phyloP scores from a whole-genome alignment of 495 filamentous ascomycete species.

The Talaromyces liani region DNA sequence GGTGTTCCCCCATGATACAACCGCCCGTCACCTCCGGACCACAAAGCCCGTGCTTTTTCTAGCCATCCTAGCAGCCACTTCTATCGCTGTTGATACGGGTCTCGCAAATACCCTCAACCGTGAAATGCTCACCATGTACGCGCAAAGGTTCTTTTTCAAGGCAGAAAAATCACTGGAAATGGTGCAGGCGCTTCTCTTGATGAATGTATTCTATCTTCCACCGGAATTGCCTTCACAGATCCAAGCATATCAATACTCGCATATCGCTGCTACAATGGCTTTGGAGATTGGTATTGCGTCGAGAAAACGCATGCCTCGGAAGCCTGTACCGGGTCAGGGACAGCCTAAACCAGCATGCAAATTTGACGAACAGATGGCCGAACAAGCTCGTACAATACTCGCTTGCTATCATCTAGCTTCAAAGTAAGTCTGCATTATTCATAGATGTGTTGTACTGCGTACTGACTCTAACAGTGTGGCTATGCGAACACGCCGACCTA shows the following conservation, averaged over 20 bases:
- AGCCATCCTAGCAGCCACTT: slow-evolving; percentile 40
- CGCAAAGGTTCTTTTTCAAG: slow-evolving; percentile 39
- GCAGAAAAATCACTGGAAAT: slow-evolving; percentile 47
- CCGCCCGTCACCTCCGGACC: slow-evolving; percentile 32
- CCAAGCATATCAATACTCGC: slow-evolving; percentile 48
- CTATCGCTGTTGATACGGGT: slow-evolving; percentile 30
- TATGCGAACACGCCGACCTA: slow-evolving; percentile 43
- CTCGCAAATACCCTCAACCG: slow-evolving; percentile 38
- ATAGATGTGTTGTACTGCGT: background rate
- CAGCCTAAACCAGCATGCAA: slow-evolving; percentile 1
- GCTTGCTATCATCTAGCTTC: slow-evolving; percentile 40
- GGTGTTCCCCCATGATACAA: slow-evolving; percentile 26
- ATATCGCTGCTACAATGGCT: slow-evolving; percentile 48
- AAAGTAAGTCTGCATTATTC: slow-evolving; percentile 20
- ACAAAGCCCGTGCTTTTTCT: slow-evolving; percentile 44
- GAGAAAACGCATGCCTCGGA: slow-evolving; percentile 20
- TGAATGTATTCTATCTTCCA: slow-evolving; percentile 43
- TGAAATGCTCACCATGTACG: slow-evolving; percentile 40
- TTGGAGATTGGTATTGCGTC: slow-evolving; percentile 44
- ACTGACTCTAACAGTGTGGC: slow-evolving; percentile 28
- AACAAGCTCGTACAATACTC: slow-evolving; percentile 37
- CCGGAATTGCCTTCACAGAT: slow-evolving; percentile 37
- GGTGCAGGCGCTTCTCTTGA: slow-evolving; percentile 42
- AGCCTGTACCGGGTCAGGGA: slow-evolving; percentile 12
- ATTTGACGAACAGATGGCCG: slow-evolving; percentile 30